Evolutionary conservation across 768 basidiomycete species (phyloP), one percentile per base, ranked within the genome.

Genomic region (Solioccasus polychromus): DNA sequence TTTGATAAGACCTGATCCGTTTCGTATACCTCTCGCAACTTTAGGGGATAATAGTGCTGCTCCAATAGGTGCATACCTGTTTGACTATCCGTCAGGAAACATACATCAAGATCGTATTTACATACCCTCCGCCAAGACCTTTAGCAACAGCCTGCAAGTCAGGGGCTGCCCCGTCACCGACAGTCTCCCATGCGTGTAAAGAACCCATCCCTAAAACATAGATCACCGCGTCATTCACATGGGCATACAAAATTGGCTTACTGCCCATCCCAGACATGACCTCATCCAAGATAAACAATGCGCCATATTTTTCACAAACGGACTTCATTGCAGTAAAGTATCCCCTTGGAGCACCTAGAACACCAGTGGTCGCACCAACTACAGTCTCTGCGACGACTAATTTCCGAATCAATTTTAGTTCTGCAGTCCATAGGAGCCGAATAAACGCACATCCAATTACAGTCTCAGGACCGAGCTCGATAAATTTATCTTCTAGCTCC

Each of bases 261-360:
- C 90, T 80, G 46, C 91, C 89, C 85, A 92, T 91, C 35, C 90
- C 90, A 60, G 83, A 82, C 91, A 94, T 92, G 36, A 92, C 87
- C 67, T 94, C 92, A 57, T 95, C 92, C 28, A 92, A 75, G 32
- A 93, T 89, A 63, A 92, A 84, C 15, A 95, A 66, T 32, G 59
- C 73, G 31, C 74, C 85, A 54, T 76, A 84, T 64, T 85, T 89
- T 30, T 85, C 77, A 53, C 87, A 89, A 17, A 90, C 85, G 10
- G 83, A 81, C 55, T 85, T 88, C 81, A 91, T 87, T 8, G 86
- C 86, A 63, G 79, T 79, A 58, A 93, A 86, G 62, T 93, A 93
- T 2, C 91, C 91, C 52, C 83, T 85, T 0, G 90, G 89, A 5
- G 88, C 80, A 28, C 82, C 64, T 1, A 91, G 72, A 26, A 77